A percentile compares a stretch with the other conserved stretches of the same genome.
phyloP scores from a whole-genome alignment of 768 basidiomycete species.

The Hygrophorus russula region DNA sequence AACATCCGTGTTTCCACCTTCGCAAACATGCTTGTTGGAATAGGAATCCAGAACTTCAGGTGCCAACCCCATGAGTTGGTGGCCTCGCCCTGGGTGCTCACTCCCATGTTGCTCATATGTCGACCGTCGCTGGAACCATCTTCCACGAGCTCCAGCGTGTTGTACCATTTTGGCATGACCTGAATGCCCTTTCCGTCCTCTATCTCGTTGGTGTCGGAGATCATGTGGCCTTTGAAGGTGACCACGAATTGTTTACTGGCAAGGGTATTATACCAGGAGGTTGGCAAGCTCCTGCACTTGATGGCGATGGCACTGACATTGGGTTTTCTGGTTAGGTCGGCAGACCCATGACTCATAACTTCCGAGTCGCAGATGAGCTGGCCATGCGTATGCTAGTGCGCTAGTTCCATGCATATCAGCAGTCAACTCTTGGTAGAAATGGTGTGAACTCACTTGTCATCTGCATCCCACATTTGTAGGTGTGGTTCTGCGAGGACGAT shows the following conservation, averaged over 20 bases:
- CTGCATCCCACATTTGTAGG: neutral
- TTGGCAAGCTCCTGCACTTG: neutral
- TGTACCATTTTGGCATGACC: neutral
- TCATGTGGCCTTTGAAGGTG: neutral
- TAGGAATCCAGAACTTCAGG: conserved; percentile 32
- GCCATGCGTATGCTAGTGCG: neutral
- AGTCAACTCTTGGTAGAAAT: neutral
- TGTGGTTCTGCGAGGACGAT: neutral
- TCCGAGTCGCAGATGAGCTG: neutral
- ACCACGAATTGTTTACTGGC: neutral
- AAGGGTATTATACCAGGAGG: neutral
- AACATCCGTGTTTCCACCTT: conserved; percentile 37
- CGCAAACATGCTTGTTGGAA: conserved; percentile 34
- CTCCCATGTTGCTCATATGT: neutral
- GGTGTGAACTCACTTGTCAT: neutral
- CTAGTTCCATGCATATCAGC: neutral
- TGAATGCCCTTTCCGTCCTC: neutral
- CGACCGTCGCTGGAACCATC: too few species aligned
- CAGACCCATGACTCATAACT: neutral
- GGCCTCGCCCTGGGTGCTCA: conserved; percentile 18
- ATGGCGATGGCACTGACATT: neutral
- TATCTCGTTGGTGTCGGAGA: neutral
- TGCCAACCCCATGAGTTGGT: conserved; percentile 17
- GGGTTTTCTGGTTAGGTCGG: neutral
- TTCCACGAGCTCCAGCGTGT: neutral